Conservation (phyloP, 2,329 filamentous ascomycete genomes). For the Hawksworthiomyces lignivorus region DNA sequence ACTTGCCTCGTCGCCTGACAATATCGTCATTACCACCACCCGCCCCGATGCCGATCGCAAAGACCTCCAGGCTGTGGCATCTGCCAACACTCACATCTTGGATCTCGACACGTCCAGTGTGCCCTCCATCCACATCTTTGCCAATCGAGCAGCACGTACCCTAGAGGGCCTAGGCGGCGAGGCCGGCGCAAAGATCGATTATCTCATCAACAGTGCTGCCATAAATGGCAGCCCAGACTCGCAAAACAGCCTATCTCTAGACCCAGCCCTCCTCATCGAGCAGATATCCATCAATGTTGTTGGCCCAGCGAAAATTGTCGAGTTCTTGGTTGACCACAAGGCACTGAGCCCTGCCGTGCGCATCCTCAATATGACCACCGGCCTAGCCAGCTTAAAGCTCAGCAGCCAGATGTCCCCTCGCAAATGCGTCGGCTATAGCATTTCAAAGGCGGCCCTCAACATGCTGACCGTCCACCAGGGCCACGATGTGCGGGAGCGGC, state of each 20-base stretch:
- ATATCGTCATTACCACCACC: constrained; percentile 22
- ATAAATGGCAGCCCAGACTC: constrained; percentile 27
- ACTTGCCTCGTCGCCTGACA: constrained; percentile 17
- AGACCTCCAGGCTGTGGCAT: constrained; percentile 18
- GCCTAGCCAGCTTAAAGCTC: constrained; percentile 27
- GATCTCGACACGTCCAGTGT: constrained; percentile 25
- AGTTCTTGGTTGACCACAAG: constrained; percentile 25
- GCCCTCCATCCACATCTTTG: constrained; percentile 23
- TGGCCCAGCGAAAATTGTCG: constrained; percentile 36
- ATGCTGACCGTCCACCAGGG: constrained; percentile 27
- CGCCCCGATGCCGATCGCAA: constrained; percentile 20
- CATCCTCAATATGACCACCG: constrained; percentile 35
- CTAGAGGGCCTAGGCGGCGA: constrained; percentile 19
- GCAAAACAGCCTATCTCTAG: constrained; percentile 31
- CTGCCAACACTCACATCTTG: constrained; percentile 19
- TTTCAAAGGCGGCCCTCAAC: constrained; percentile 24
- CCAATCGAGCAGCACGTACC: constrained; percentile 16
- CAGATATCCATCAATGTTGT: constrained; percentile 38
- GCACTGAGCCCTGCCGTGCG: constrained; percentile 21
- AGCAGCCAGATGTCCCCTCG: constrained; percentile 21
- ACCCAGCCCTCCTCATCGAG: constrained; percentile 25
- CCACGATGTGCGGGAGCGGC: constrained; percentile 14
- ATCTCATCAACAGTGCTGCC: constrained; percentile 23
- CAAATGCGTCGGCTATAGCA: constrained; percentile 24
- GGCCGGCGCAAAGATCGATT: constrained; percentile 34